These are phyloP conservation scores for Trichosporon faecale DNA, from an alignment of 1,284 basidiomycete species.

Conservation along the genomic window DNA sequence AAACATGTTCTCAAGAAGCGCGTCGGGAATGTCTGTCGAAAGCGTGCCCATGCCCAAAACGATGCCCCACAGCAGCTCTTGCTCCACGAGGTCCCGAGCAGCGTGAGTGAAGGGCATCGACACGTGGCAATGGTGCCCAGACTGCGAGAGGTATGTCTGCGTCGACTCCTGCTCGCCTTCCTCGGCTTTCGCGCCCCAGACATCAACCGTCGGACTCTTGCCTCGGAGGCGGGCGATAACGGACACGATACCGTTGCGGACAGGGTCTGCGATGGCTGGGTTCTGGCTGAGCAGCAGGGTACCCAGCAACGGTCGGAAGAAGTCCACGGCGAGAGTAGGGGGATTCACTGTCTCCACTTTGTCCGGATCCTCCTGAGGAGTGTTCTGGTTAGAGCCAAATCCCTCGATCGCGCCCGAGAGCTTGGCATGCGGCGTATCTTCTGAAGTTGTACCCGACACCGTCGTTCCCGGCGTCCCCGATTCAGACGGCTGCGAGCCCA, in stretches of 20 bases:
- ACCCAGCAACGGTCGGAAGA: slow-evolving; percentile 88
- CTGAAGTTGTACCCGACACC: neutral
- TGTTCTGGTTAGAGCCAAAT: neutral
- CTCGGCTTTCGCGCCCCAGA: slow-evolving; percentile 12
- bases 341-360: slow-evolving; percentile 9
- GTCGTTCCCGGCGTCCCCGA: neutral
- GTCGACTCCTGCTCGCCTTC: slow-evolving; percentile 40
- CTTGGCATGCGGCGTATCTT: neutral
- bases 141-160: slow-evolving; percentile 46
- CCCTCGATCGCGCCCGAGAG: neutral
- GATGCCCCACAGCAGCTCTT: slow-evolving; percentile 76
- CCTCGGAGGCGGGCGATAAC: slow-evolving; percentile 59
- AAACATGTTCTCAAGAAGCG: slow-evolving; percentile 32
- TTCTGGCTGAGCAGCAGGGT: slow-evolving; percentile 81
- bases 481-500: neutral
- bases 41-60: slow-evolving; percentile 82
- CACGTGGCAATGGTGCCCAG: slow-evolving; percentile 47
- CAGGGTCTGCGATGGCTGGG: slow-evolving; percentile 66
- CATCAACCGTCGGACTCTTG: slow-evolving; percentile 14
- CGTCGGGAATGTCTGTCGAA: slow-evolving; percentile 56
- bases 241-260: slow-evolving; percentile 73
- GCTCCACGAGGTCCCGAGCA: slow-evolving; percentile 66
- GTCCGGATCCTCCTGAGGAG: neutral
- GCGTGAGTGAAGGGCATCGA: slow-evolving; percentile 56
- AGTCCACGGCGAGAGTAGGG: slow-evolving; percentile 64